A percentile compares a stretch with the other conserved stretches of the same genome.
Evolutionary conservation across 352 stramenopile genomes (phyloP).

Genomic region (Pythium apleroticum): DNA sequence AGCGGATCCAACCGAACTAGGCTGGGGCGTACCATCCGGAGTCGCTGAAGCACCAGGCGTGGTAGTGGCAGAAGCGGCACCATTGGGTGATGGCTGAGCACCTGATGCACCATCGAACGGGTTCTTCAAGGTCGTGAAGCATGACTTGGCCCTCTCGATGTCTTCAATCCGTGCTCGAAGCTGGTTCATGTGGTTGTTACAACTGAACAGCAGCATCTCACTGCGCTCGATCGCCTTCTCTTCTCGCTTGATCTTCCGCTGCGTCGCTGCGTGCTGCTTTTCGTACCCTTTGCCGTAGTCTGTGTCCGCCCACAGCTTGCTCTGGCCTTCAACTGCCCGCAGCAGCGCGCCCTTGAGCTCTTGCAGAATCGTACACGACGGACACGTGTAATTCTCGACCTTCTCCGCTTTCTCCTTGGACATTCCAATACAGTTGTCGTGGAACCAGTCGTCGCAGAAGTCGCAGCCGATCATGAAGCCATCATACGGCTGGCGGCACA

Average conservation of each 20-base stretch:
- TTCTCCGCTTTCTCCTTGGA: conserved; percentile 94
- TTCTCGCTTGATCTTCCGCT: conserved; percentile 82
- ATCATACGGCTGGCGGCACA: conserved; percentile 90
- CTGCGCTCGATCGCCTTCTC: conserved; percentile 82
- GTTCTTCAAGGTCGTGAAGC: conserved; percentile 36
- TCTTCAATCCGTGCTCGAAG: conserved; percentile 69
- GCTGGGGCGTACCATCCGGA: background rate
- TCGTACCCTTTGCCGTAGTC: conserved; percentile 85
- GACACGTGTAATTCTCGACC: conserved; percentile 95
- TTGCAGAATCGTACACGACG: conserved; percentile 92
- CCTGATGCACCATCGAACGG: conserved; percentile 26
- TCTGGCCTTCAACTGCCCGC: conserved; percentile 50
- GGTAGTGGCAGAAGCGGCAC: background rate
- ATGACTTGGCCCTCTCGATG: conserved; percentile 62
- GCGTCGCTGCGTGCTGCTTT: conserved; percentile 70
- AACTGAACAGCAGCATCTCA: conserved; percentile 76
- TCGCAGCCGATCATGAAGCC: conserved; percentile 90
- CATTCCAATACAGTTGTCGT: conserved; percentile 89
- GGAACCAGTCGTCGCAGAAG: conserved; percentile 89
- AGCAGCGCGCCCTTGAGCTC: conserved; percentile 73
- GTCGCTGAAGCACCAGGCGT: background rate
- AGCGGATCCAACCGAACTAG: background rate
- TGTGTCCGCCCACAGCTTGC: conserved; percentile 78
- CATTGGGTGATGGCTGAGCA: conserved; percentile 9
- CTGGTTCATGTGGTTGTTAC: conserved; percentile 81